Evolutionary conservation across 164 flowering plant species (phyloP).

Genomic region (Litsea cubeba): DNA sequence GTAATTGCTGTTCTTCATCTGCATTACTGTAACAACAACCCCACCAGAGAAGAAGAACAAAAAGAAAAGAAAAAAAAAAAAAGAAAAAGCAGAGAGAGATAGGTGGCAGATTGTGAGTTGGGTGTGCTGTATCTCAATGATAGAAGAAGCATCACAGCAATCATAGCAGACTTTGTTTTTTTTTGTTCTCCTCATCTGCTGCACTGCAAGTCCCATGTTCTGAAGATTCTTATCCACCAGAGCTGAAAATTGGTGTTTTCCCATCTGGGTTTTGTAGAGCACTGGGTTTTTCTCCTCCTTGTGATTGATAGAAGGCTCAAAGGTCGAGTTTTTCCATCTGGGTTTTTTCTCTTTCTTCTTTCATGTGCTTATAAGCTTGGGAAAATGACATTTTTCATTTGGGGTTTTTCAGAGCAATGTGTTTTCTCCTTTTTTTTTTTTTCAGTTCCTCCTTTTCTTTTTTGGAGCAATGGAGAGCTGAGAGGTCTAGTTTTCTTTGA

Average conservation of each 20-base stretch:
- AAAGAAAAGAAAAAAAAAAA: background rate
- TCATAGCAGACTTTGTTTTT: background rate
- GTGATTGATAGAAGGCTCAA: background rate
- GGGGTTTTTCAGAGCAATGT: constrained; percentile 9
- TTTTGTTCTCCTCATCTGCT: background rate
- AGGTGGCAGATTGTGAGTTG: background rate
- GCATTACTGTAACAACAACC: background rate
- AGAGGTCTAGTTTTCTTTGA: too few species aligned
- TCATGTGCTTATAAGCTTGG: background rate
- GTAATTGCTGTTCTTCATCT: background rate
- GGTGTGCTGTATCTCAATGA: constrained; percentile 10
- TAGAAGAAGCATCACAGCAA: constrained; percentile 7
- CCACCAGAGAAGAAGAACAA: constrained; percentile 1
- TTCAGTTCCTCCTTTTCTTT: background rate
- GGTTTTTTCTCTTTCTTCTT: background rate
- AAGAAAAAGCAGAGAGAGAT: constrained; percentile 1
- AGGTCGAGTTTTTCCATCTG: background rate
- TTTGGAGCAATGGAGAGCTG: background rate
- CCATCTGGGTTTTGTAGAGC: constrained; percentile 13
- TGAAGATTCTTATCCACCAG: constrained; percentile 1
- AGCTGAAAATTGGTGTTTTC: background rate
- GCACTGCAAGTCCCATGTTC: constrained; percentile 2
- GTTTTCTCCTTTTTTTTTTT: background rate
- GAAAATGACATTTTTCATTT: constrained; percentile 4
- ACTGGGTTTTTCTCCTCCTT: constrained; percentile 5